Percentiles rank a stretch among this genome's conserved stretches.
These are phyloP conservation scores for Raffaelea albimanens DNA, from an alignment of 2,329 filamentous ascomycete genomes.

Conservation along the genomic window DNA sequence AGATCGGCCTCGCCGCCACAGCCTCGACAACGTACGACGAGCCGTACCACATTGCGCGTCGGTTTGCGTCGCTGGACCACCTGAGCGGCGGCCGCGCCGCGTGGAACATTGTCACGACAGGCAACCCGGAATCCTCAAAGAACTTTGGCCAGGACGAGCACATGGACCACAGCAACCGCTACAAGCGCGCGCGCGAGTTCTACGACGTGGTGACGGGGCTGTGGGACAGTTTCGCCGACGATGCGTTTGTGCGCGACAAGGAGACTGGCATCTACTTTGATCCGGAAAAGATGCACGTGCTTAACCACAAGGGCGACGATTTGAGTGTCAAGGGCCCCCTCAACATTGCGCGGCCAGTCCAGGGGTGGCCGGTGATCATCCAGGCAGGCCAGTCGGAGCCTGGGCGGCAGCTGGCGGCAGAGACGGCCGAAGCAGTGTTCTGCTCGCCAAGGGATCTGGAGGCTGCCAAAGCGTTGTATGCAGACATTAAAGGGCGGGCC, in stretches of 20 bases:
- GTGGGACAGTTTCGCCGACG: constrained; percentile 8
- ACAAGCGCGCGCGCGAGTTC: constrained; percentile 12
- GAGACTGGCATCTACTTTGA: constrained; percentile 2
- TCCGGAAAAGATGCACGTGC: constrained; percentile 1
- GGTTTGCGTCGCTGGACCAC: constrained; percentile 9
- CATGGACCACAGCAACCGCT: constrained; percentile 12
- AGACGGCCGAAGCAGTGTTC: constrained; percentile 14
- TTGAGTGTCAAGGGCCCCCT: constrained; percentile 21
- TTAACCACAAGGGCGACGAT: constrained; percentile 6
- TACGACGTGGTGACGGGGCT: constrained; percentile 13
- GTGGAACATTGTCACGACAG: constrained; percentile 14
- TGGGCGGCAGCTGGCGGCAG: constrained; percentile 12
- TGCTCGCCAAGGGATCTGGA: constrained; percentile 10
- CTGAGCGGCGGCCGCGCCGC: constrained; percentile 5
- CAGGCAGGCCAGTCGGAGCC: constrained; percentile 14
- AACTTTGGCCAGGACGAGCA: constrained; percentile 10
- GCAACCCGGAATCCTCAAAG: constrained; percentile 8
- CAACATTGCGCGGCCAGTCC: constrained; percentile 3
- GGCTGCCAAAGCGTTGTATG: constrained; percentile 6
- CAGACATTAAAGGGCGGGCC: constrained; percentile 7
- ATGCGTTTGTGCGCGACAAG: constrained; percentile 7
- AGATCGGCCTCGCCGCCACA: constrained; percentile 7
- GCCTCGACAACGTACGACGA: constrained; percentile 5
- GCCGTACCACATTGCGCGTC: constrained; percentile 6
- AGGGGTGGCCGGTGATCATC: constrained; percentile 13